A percentile compares a stretch with the other conserved stretches of the same genome.
Conservation (phyloP, 345 rosid genomes). For the Erysimum cheiranthoides region DNA sequence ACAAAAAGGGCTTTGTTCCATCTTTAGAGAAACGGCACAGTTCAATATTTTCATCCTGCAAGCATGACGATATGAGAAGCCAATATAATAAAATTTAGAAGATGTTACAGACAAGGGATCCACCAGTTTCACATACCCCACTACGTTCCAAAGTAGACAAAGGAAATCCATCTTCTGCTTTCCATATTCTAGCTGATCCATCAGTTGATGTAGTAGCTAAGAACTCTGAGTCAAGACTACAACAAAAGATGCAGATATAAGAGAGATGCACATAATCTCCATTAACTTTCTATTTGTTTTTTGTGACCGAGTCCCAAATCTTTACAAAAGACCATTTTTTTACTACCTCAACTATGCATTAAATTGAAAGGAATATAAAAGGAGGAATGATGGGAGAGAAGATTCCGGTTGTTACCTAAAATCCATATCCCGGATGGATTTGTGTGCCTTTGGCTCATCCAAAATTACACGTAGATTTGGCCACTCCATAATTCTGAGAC, state of each 20-base stretch:
- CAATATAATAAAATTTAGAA: not conserved
- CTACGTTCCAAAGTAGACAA: conserved; percentile 72
- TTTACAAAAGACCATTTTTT: conserved; percentile 1
- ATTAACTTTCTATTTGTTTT: not conserved
- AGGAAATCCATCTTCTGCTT: conserved; percentile 81
- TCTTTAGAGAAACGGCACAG: conserved; percentile 89
- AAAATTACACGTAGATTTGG: conserved; percentile 69
- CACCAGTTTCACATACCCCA: conserved; percentile 50
- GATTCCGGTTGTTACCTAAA: conserved; percentile 58
- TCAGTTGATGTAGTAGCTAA: conserved; percentile 87
- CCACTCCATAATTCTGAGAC: conserved; percentile 89
- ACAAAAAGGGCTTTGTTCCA: conserved; percentile 90
- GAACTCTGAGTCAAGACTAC: conserved; percentile 90
- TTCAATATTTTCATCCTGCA: conserved; percentile 87
- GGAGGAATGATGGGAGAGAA: conserved; percentile 7
- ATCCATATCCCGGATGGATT: conserved; percentile 84
- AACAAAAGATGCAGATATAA: conserved; percentile 39
- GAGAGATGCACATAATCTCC: conserved; percentile 26
- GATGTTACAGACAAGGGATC: no score
- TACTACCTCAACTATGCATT: not conserved
- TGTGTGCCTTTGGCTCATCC: conserved; percentile 86
- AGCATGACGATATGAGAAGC: conserved; percentile 17
- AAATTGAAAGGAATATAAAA: not conserved
- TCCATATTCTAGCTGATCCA: conserved; percentile 97
- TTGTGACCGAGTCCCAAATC: conserved; percentile 1